phyloP scores from a whole-genome alignment of 1,284 basidiomycete genomes.

The Pseudozyma tsukubaensis region DNA sequence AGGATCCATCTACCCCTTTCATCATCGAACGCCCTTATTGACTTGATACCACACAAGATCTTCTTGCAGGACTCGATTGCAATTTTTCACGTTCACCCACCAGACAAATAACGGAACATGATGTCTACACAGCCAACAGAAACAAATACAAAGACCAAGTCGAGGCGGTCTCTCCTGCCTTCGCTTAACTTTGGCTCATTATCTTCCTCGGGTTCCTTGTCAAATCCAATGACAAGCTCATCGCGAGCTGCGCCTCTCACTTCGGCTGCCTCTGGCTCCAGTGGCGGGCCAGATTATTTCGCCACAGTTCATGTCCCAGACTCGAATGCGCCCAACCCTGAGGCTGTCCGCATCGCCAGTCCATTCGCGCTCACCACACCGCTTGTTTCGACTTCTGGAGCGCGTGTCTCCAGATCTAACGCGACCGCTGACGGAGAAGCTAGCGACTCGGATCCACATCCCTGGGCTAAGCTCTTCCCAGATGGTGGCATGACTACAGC shows the following conservation, averaged over 20 bases:
- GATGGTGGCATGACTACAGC: constrained; percentile 50
- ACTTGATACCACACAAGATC: no score
- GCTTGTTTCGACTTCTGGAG: constrained; percentile 26
- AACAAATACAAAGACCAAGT: constrained; percentile 27
- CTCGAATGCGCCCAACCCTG: constrained; percentile 15
- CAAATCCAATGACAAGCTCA: constrained; percentile 10
- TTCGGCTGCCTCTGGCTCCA: constrained; percentile 9
- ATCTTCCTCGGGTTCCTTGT: constrained; percentile 5
- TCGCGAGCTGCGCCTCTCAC: constrained; percentile 11
- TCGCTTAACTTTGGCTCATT: constrained; percentile 35
- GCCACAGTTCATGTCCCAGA: constrained; percentile 37
- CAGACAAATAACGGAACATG: constrained; percentile 16
- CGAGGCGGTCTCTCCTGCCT: constrained; percentile 30
- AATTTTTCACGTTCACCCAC: no score
- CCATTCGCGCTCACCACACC: constrained; percentile 43
- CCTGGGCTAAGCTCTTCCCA: constrained; percentile 46
- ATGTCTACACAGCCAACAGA: constrained; percentile 41
- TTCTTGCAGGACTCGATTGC: no score
- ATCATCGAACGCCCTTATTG: no score
- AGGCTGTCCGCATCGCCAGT: constrained; percentile 37
- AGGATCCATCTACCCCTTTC: no score
- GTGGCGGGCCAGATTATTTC: constrained; percentile 44
- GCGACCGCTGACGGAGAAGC: background rate
- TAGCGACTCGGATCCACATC: constrained; percentile 32
- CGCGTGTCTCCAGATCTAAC: constrained; percentile 14